Base-by-base conservation (phyloP, 257 asterid species). In the Fraxinus excelsior region DNA sequence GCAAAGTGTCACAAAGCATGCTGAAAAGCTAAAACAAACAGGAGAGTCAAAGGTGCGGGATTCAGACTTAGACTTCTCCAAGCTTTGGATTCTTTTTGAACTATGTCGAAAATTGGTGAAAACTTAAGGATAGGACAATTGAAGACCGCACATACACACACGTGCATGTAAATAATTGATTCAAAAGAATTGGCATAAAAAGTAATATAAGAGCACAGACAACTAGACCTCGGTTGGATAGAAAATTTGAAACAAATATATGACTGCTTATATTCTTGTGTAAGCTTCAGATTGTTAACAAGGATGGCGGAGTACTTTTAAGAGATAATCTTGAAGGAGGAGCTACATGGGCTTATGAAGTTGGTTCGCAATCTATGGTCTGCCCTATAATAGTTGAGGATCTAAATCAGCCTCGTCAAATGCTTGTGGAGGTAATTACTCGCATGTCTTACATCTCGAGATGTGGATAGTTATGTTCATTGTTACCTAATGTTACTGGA, bases 271-370 rank as follows among this genome's bases (percentile, higher is more conserved):
- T 79, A 46, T 53, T 19, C 28, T 73, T 40, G 4, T 81, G 76
- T 49, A 67, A 68, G 9, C 65, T 40, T 79, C 90, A 90, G 96
- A 83, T 87, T 65, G 74, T 85, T 72, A 77, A 90, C 72, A 86
- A 87, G 80, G 96, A 87, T 73, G 94, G 90, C 2, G 88, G 89
- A 31, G 72, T 86, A 51, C 85, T 84, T 70, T 70, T 79, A 56
- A 89, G 84, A 81, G 96, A 90, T 71, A 85, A 84, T 73, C 83
- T 81, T 34, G 94, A 86, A 76, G 93, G 94, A 38, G 96, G 97
- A 80, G 96, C 92, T 35, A 92, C 97, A 1, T 92, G 97, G 97
- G 97, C 94, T 2, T 92, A 90, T 79, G 97, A 92, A 87, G 86
- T 90, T 31, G 96, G 96, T 18, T 89, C 93, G 7, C 93, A 89